phyloP scores from a whole-genome alignment of 2,329 filamentous ascomycete species.

The Trichoderma koningii region DNA sequence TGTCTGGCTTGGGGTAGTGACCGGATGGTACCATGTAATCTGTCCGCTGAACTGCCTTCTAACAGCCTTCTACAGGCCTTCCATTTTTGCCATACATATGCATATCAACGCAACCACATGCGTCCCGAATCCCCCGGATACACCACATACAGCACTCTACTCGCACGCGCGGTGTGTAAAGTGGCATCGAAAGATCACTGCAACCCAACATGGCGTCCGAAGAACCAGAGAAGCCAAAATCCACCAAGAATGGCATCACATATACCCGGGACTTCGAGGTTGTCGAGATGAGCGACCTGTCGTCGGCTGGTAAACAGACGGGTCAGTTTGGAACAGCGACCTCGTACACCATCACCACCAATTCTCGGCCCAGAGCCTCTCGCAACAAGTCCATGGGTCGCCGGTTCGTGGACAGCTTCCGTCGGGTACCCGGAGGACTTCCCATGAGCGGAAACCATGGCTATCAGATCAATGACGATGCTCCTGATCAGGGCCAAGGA shows the following conservation, averaged over 20 bases:
- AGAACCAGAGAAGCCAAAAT: constrained; percentile 14
- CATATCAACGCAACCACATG: not conserved
- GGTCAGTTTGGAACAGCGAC: not conserved
- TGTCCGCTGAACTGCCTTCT: not conserved
- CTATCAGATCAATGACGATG: constrained; percentile 16
- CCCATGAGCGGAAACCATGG: constrained; percentile 11
- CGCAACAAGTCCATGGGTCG: constrained; percentile 13
- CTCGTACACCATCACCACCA: constrained; percentile 7
- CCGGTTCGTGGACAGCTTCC: constrained; percentile 13
- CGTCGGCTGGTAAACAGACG: not conserved
- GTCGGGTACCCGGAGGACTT: constrained; percentile 10
- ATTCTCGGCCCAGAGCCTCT: not conserved
- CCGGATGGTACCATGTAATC: not conserved
- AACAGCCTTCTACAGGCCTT: constrained; percentile 1
- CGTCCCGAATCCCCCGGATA: constrained; percentile 7
- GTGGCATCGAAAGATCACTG: not conserved
- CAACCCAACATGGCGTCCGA: constrained; percentile 3
- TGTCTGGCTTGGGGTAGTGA: not conserved
- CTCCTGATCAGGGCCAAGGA: not conserved
- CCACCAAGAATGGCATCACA: constrained; percentile 19
- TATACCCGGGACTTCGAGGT: constrained; percentile 14
- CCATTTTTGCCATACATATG: not conserved
- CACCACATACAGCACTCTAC: not conserved
- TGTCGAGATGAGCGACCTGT: constrained; percentile 11
- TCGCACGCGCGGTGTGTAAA: not conserved